Conservation (phyloP, 768 basidiomycete species). For the Tricholoma matsutake region DNA sequence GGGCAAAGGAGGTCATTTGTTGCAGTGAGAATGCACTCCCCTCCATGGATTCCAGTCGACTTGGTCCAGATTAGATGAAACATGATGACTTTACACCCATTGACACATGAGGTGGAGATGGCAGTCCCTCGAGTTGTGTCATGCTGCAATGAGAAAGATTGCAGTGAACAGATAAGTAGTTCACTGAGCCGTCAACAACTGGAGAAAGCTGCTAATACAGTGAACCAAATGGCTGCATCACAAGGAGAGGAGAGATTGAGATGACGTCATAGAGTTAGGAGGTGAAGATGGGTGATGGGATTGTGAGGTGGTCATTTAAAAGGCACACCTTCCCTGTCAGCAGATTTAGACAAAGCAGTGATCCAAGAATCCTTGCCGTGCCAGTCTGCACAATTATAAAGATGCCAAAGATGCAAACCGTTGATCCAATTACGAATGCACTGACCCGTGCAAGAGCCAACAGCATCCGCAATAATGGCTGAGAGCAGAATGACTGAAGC, state of each 20-base stretch:
- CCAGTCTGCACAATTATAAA: too few species aligned
- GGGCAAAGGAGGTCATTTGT: constrained; percentile 15
- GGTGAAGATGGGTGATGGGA: too few species aligned
- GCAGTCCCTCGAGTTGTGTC: background rate
- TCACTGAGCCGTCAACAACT: background rate
- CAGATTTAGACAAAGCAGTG: too few species aligned
- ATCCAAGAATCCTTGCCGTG: too few species aligned
- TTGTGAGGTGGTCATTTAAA: too few species aligned
- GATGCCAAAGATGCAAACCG: too few species aligned
- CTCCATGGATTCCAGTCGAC: background rate
- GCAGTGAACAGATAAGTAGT: background rate
- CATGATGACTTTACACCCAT: background rate
- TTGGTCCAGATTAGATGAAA: constrained; percentile 20
- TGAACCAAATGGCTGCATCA: constrained; percentile 14
- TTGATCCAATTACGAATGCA: too few species aligned
- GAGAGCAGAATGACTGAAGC: too few species aligned
- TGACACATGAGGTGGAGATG: background rate
- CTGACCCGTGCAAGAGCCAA: too few species aligned
- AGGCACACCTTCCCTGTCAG: too few species aligned
- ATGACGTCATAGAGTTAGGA: background rate
- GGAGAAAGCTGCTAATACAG: constrained; percentile 13
- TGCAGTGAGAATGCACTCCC: constrained; percentile 9
- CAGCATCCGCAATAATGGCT: too few species aligned
- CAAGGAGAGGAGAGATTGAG: constrained; percentile 1
- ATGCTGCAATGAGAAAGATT: background rate